Evolutionary conservation across 2,329 filamentous ascomycete genomes (phyloP).

Genomic region (Cladophialophora immunda): DNA sequence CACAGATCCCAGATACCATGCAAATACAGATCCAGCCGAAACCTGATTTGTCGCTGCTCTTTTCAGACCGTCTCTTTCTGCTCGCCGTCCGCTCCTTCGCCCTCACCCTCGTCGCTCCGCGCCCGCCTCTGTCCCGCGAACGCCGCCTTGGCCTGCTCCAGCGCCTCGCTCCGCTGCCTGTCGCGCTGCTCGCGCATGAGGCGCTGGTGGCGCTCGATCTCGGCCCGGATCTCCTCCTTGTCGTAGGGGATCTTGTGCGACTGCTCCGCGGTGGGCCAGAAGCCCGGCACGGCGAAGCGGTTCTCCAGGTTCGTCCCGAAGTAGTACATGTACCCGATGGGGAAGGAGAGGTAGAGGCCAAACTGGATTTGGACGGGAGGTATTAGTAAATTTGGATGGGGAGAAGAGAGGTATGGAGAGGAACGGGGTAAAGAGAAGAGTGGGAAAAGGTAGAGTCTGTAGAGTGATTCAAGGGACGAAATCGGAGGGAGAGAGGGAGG

Average conservation of each 20-base stretch:
- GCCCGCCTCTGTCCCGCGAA: neutral
- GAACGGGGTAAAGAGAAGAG: neutral
- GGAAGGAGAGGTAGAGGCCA: slow-evolving; percentile 98
- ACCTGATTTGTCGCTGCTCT: no score
- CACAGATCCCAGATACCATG: no score
- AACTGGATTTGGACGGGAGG: slow-evolving; percentile 70
- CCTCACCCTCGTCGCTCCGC: neutral
- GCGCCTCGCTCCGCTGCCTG: neutral
- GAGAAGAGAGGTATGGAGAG: neutral
- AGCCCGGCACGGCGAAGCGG: slow-evolving; percentile 85
- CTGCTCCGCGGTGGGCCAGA: slow-evolving; percentile 80
- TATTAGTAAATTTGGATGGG: slow-evolving; percentile 15
- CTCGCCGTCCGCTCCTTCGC: neutral
- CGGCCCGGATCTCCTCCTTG: slow-evolving; percentile 72
- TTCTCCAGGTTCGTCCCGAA: slow-evolving; percentile 98
- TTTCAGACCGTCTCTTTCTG: neutral
- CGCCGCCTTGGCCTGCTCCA: neutral
- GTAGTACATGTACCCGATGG: slow-evolving; percentile 99
- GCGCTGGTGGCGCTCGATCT: slow-evolving; percentile 65
- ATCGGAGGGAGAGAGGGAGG: no score
- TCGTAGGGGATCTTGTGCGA: slow-evolving; percentile 63
- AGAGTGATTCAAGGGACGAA: no score
- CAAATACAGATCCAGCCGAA: no score
- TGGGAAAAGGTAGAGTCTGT: no score
- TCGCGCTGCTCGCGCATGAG: slow-evolving; percentile 48